These are phyloP conservation scores for Paragyromitra xinjiangensis DNA, from an alignment of 495 filamentous ascomycete species.

Conservation along the genomic window DNA sequence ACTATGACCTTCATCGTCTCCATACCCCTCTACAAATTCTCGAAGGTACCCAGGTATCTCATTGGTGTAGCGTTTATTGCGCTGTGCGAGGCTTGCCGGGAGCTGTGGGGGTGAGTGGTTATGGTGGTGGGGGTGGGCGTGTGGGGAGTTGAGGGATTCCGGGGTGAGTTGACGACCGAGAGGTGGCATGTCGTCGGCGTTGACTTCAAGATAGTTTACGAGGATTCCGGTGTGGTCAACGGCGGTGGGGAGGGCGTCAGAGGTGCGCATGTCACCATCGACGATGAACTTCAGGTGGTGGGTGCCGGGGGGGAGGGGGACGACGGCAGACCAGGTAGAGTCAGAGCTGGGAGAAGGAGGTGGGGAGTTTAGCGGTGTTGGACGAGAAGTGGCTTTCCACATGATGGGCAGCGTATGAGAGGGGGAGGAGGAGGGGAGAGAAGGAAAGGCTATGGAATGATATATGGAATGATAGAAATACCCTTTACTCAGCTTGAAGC, in stretches of 20 bases:
- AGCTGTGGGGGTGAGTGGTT: slow-evolving; percentile 60
- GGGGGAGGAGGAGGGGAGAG: not conserved
- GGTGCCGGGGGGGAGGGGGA: slow-evolving; percentile 87
- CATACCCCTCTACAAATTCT: slow-evolving; percentile 85
- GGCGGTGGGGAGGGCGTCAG: slow-evolving; percentile 85
- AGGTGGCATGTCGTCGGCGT: slow-evolving; percentile 72
- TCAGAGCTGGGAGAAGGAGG: slow-evolving; percentile 50
- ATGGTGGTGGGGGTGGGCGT: slow-evolving; percentile 55
- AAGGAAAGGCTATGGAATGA: not conserved
- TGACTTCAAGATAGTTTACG: slow-evolving; percentile 97
- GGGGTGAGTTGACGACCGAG: slow-evolving; percentile 62
- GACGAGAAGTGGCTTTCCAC: slow-evolving; percentile 31
- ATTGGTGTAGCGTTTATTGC: slow-evolving; percentile 64
- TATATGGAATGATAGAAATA: slow-evolving; percentile 58
- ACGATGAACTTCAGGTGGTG: slow-evolving; percentile 97
- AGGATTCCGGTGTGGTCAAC: slow-evolving; percentile 96
- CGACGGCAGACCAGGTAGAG: slow-evolving; percentile 71
- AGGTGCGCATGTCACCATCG: slow-evolving; percentile 88
- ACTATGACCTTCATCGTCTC: slow-evolving; percentile 67
- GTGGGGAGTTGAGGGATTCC: slow-evolving; percentile 51
- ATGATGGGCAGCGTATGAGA: slow-evolving; percentile 9
- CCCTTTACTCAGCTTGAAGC: slow-evolving; percentile 84
- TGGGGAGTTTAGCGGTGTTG: slow-evolving; percentile 45
- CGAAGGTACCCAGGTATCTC: slow-evolving; percentile 83
- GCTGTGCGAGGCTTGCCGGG: slow-evolving; percentile 58